Evolutionary conservation across 371 early-diverging fungal species (phyloP), one percentile per base, ranked within the genome.

Genomic region (Mycotypha africana): DNA sequence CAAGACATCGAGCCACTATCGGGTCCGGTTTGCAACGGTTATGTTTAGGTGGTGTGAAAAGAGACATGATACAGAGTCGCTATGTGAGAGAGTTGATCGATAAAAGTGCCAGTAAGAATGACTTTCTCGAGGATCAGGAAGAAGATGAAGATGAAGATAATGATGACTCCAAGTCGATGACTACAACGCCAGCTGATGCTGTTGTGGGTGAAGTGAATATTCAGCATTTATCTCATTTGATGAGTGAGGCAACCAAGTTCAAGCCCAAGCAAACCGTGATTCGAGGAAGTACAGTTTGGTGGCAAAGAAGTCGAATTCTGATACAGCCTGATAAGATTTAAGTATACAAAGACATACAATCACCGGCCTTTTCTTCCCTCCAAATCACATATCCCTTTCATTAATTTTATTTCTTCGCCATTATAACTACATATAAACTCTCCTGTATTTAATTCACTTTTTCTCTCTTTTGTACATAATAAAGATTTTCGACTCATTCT

Each of bases 241-340:
- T 39, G 16, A 39, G 49, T 26, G 49, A 5, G 11, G 11, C 60
- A 31, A 47, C 54, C 12, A 46, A 53, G 30, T 55, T 62, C 42
- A 54, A 60, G 52, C 61, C 58, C 42, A 72, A 60, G 43, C 43
- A 50, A 15, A 63, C 59, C 21, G 62, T 69, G 11, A 57, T 73
- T 40, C 49, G 66, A 42, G 69, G 65, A 44, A 66, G 48, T 34
- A 60, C 69, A 2, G 52, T 73, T 34, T 73, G 73, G 69, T 73
- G 69, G 73, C 61, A 69, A 49, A 59, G 69, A 36, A 54, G 57
- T 23, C 62, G 50, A 15, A 36, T 25, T 8, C 25, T 16, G 22
- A 23, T 9, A 35, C 35, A 40, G n/a, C 33, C 38, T 44, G 31
- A 51, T 45, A 25, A 33, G n/a, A n/a, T n/a, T n/a, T n/a, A n/a